Percentiles rank a stretch among this genome's conserved stretches.
Conservation (phyloP, 2,329 filamentous ascomycete genomes). For the Verticillium dahliae region DNA sequence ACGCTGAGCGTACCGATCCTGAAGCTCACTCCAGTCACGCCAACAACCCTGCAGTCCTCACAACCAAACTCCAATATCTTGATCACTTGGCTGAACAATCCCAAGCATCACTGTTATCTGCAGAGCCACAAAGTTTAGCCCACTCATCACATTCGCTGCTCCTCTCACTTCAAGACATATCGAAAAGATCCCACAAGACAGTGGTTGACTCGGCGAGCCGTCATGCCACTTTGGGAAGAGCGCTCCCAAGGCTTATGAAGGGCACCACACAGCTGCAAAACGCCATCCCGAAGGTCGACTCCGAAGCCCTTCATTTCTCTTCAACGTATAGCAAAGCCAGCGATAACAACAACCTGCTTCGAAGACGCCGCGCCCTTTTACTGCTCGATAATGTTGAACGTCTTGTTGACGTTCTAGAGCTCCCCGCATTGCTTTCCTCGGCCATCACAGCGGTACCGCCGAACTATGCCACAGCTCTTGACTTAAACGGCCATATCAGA, state of each 20-base stretch:
- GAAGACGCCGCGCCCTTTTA: slow-evolving; percentile 72
- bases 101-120: slow-evolving; percentile 62
- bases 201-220: slow-evolving; percentile 76
- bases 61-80: slow-evolving; percentile 58
- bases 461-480: slow-evolving; percentile 83
- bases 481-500: slow-evolving; percentile 89
- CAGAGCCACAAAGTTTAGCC: slow-evolving; percentile 72
- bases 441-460: slow-evolving; percentile 60
- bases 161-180: slow-evolving; percentile 78
- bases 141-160: slow-evolving; percentile 76
- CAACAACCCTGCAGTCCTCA: neutral
- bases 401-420: slow-evolving; percentile 82
- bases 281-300: slow-evolving; percentile 72
- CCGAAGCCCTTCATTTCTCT: slow-evolving; percentile 73
- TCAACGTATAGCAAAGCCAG: slow-evolving; percentile 71
- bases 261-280: slow-evolving; percentile 62
- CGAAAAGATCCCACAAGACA: slow-evolving; percentile 80
- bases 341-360: slow-evolving; percentile 62
- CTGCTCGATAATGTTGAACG: slow-evolving; percentile 83
- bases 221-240: slow-evolving; percentile 64
- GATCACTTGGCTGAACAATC: slow-evolving; percentile 70
- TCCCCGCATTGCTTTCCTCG: slow-evolving; percentile 78
- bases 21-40: neutral
- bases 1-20: slow-evolving; percentile 18
- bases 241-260: slow-evolving; percentile 63